A percentile compares a stretch with the other conserved stretches of the same genome.
Evolutionary conservation across 2,329 filamentous ascomycete species (phyloP).

Genomic region (Epicoccum sorghinum): DNA sequence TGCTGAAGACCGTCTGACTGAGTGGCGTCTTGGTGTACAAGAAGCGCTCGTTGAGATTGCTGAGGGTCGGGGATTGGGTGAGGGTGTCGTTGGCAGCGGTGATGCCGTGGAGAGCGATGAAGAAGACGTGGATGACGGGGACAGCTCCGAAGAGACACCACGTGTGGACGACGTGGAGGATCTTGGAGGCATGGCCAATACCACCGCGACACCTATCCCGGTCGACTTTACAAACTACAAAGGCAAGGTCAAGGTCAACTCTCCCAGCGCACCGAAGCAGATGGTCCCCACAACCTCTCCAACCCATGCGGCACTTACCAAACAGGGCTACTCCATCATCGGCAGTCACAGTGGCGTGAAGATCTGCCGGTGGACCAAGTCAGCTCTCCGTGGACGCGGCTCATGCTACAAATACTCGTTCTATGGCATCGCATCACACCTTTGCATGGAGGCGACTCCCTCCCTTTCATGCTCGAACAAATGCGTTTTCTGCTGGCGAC

Average conservation of each 20-base stretch:
- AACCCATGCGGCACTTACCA: constrained; percentile 86
- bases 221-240: constrained; percentile 85
- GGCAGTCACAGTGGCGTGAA: constrained; percentile 96
- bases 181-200: constrained; percentile 68
- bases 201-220: constrained; percentile 61
- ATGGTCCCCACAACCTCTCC: constrained; percentile 95
- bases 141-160: constrained; percentile 45
- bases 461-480: constrained; percentile 97
- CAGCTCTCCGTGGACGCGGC: constrained; percentile 86
- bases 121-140: constrained; percentile 64
- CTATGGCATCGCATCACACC: constrained; percentile 94
- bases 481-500: constrained; percentile 98
- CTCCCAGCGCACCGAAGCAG: constrained; percentile 67
- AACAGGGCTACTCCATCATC: constrained; percentile 95
- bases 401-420: constrained; percentile 98
- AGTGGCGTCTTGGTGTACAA: constrained; percentile 79
- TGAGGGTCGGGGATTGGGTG: constrained; percentile 61
- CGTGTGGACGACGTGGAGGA: constrained; percentile 83
- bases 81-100: constrained; percentile 79
- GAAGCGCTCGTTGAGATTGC: constrained; percentile 70
- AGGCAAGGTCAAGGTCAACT: constrained; percentile 57
- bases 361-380: constrained; percentile 98
- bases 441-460: constrained; percentile 98
- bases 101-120: constrained; percentile 85
- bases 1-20: constrained; percentile 67